These are phyloP conservation scores for Waltiozyma sp. DNA, from an alignment of 1,139 yeast genomes.

Conservation along the genomic window DNA sequence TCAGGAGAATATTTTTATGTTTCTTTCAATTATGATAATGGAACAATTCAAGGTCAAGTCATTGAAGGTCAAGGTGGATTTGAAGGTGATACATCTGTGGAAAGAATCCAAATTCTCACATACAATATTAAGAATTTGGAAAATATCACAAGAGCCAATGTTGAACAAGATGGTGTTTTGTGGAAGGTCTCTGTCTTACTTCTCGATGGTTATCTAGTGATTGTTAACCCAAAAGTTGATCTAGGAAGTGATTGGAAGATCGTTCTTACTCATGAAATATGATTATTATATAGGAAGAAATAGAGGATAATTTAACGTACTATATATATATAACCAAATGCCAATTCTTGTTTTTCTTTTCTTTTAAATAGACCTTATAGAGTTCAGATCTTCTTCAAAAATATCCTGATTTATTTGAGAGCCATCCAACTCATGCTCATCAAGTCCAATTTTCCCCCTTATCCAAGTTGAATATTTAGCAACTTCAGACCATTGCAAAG, in stretches of 20 bases:
- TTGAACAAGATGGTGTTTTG: constrained; percentile 26
- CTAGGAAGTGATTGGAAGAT: constrained; percentile 31
- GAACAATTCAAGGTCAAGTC: constrained; percentile 20
- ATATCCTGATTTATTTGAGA: background rate
- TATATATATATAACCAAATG: no score
- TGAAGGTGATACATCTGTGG: constrained; percentile 30
- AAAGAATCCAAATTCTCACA: constrained; percentile 41
- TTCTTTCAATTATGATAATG: constrained; percentile 24
- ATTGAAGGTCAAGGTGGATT: constrained; percentile 13
- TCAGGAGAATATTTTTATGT: constrained; percentile 32
- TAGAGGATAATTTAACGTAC: no score
- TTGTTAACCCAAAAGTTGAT: constrained; percentile 45
- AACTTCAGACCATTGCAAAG: constrained; percentile 31
- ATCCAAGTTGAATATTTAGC: constrained; percentile 27
- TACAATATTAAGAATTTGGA: constrained; percentile 22
- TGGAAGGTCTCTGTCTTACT: constrained; percentile 26
- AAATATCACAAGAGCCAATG: constrained; percentile 17
- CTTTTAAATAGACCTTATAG: no score
- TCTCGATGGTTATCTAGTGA: constrained; percentile 20
- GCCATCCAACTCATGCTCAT: background rate
- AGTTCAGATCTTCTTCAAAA: background rate
- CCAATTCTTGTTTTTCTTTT: no score
- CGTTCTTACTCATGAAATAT: no score
- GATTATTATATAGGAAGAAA: no score
- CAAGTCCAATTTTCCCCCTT: constrained; percentile 16